Conservation (phyloP, 176 grass and related monocot species). For the Pontederia crassipes region DNA sequence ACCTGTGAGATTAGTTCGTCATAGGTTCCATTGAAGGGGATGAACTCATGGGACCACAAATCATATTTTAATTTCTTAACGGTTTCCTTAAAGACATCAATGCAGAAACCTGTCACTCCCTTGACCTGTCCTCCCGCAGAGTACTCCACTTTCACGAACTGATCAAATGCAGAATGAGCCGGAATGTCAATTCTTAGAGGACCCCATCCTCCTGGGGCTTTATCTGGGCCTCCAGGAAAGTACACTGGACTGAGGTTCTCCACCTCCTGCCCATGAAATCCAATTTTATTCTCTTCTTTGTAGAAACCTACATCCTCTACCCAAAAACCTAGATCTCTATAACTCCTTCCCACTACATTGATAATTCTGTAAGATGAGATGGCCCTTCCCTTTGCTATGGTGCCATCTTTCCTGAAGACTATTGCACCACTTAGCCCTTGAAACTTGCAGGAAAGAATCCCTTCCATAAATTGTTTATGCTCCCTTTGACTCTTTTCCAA, state of each 20-base stretch:
- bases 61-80: constrained; percentile 17
- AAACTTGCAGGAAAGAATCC: constrained; percentile 3
- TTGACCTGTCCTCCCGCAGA: not conserved
- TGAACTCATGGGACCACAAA: constrained; percentile 9
- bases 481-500: not conserved
- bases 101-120: constrained; percentile 20
- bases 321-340: constrained; percentile 23
- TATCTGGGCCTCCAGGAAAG: constrained; percentile 18
- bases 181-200: constrained; percentile 22
- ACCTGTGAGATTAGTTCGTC: constrained; percentile 16
- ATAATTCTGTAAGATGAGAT: constrained; percentile 10
- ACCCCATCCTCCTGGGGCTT: constrained; percentile 17
- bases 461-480: not conserved
- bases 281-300: not conserved
- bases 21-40: constrained; percentile 3
- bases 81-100: constrained; percentile 19
- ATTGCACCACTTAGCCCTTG: constrained; percentile 18
- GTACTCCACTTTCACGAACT: constrained; percentile 23
- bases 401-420: not conserved
- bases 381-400: not conserved
- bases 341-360: constrained; percentile 9
- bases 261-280: not conserved
- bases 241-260: constrained; percentile 2
- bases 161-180: not conserved
- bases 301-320: constrained; percentile 7